Evolutionary conservation across 495 filamentous ascomycete genomes (phyloP).

Genomic region (Aspergillus saccharolyticus): DNA sequence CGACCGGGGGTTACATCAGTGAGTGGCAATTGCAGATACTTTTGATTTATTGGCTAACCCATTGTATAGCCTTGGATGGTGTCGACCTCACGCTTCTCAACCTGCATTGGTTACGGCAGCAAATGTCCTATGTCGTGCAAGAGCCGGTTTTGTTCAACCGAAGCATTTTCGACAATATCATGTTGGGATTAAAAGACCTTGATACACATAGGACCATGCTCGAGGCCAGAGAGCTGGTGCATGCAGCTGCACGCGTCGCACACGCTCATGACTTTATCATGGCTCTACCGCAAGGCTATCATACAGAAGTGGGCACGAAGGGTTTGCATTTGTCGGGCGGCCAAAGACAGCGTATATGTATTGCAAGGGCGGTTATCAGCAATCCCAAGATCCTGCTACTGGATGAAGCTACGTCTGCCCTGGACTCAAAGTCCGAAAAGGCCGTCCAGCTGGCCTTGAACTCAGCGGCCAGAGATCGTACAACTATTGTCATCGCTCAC

Average conservation of each 20-base stretch:
- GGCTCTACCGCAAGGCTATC: slow-evolving; percentile 28
- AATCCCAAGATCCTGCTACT: slow-evolving; percentile 15
- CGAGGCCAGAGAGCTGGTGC: slow-evolving; percentile 13
- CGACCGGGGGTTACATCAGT: slow-evolving; percentile 33
- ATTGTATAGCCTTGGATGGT: slow-evolving; percentile 17
- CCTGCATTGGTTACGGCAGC: slow-evolving; percentile 12
- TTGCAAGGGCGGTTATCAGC: not conserved
- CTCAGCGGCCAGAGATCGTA: slow-evolving; percentile 30
- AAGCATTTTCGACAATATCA: slow-evolving; percentile 15
- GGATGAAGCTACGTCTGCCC: slow-evolving; percentile 37
- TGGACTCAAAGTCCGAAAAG: slow-evolving; percentile 42
- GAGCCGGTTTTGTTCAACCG: slow-evolving; percentile 14
- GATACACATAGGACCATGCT: not conserved
- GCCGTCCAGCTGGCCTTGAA: slow-evolving; percentile 46
- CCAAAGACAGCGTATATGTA: slow-evolving; percentile 1
- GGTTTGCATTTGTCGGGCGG: slow-evolving; percentile 1
- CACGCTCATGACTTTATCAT: slow-evolving; percentile 30
- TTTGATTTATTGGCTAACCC: not conserved
- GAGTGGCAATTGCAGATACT: not conserved
- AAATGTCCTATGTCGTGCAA: slow-evolving; percentile 14
- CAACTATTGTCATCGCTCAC: slow-evolving; percentile 50
- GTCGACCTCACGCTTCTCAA: slow-evolving; percentile 10
- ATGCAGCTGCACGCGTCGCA: slow-evolving; percentile 19
- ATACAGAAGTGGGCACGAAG: slow-evolving; percentile 22
- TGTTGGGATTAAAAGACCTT: slow-evolving; percentile 6